phyloP scores from a whole-genome alignment of 129 eudicot species.

The carrot (Daucus carota) region DH1_v3.0 NC_030386.2:25523501-25524000 shows the following conservation, averaged over 20 bases:
- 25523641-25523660: neutral
- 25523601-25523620: neutral
- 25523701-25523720: neutral
- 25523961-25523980: neutral
- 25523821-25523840: neutral
- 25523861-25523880: slow-evolving; percentile 98
- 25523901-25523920: slow-evolving; percentile 79
- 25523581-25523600: neutral
- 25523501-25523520: neutral
- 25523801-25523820: neutral
- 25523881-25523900: slow-evolving; percentile 91
- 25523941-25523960: slow-evolving; percentile 55
- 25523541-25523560: neutral
- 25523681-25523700: neutral
- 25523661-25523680: neutral
- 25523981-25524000: neutral
- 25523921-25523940: slow-evolving; percentile 99
- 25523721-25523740: neutral
- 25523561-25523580: neutral
- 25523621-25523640: neutral
- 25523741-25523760: neutral
- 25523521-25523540: neutral
- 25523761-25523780: neutral
- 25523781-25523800: neutral
- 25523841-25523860: slow-evolving; percentile 59